Base-by-base conservation (phyloP, 2,329 filamentous ascomycete genomes). In the Aureobasidium sp. region DNA sequence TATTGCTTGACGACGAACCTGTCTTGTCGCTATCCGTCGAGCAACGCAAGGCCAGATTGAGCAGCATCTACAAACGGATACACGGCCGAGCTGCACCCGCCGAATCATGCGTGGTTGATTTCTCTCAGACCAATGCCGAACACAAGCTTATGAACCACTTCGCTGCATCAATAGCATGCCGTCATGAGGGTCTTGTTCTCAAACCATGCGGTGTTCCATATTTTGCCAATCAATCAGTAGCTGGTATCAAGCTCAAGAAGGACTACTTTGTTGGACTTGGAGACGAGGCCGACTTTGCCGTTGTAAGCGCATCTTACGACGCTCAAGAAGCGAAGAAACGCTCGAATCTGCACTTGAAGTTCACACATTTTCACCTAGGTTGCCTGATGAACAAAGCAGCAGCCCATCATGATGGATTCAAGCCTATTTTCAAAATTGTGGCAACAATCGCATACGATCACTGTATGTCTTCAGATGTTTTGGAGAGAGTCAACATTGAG, bases 341-440 rank as follows among this genome's bases (percentile, higher is more conserved):
- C 10, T 37, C 54, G 11, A 34, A 16, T 16, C n/a, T 55, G 14
- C 27, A 55, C n/a, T 50, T 66, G 41, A 64, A 78, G 51, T 95
- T 85, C 84, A 95, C 88, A 3, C 81, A 87, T 47, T 95, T 94
- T 62, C 84, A 86, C 62, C 69, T 95, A 14, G 90, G 83, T 1
- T 95, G 88, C 65, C 71, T 90, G 7, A 72, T 78, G 19, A 93
- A 93, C 61, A 82, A 80, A 59, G 73, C 79, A 5, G 75, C 78
- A 12, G 78, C 84, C 0, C 64, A 72, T 24, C 71, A 77, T 6
- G 77, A 71, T 58, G 66, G 70, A 2, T 71, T 69, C 3, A 77
- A 67, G 48, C 85, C 86, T 0, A 69, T 66, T 1, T 91, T 88
- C 64, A 79, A 78, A 19, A 70, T 93, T 2, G 76, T 90, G 27